A percentile compares a stretch with the other conserved stretches of the same genome.
phyloP scores from a whole-genome alignment of 371 early-diverging fungal species.

The Batkoa obscura region DNA sequence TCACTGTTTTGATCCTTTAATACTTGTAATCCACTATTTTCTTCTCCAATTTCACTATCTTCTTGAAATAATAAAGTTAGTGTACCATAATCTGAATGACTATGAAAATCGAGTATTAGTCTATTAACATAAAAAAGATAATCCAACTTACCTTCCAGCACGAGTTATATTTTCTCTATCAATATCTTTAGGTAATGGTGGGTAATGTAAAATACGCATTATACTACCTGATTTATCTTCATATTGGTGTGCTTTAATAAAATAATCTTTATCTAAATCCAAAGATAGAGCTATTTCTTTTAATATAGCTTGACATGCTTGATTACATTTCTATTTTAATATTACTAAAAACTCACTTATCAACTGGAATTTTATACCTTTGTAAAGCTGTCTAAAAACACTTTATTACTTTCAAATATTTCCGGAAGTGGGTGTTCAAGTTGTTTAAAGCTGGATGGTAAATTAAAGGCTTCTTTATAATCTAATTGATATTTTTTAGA shows the following conservation, averaged over 20 bases:
- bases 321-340: background rate
- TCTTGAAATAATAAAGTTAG: slow-evolving; percentile 1
- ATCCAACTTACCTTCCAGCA: background rate
- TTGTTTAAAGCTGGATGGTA: background rate
- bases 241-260: background rate
- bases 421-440: background rate
- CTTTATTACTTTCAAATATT: background rate
- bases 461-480: background rate
- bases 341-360: background rate
- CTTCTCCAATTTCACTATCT: too few species aligned
- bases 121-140: background rate
- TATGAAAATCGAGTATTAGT: background rate
- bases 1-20: background rate
- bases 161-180: background rate
- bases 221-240: background rate
- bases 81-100: slow-evolving; percentile 2
- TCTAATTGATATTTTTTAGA: background rate
- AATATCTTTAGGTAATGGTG: background rate
- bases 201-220: background rate
- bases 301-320: background rate
- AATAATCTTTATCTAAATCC: background rate
- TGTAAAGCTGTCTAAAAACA: background rate
- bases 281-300: background rate
- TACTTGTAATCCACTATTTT: background rate
- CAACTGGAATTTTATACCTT: background rate